Conservation (phyloP, 2,329 filamentous ascomycete species). For the Trichoderma hamatum region DNA sequence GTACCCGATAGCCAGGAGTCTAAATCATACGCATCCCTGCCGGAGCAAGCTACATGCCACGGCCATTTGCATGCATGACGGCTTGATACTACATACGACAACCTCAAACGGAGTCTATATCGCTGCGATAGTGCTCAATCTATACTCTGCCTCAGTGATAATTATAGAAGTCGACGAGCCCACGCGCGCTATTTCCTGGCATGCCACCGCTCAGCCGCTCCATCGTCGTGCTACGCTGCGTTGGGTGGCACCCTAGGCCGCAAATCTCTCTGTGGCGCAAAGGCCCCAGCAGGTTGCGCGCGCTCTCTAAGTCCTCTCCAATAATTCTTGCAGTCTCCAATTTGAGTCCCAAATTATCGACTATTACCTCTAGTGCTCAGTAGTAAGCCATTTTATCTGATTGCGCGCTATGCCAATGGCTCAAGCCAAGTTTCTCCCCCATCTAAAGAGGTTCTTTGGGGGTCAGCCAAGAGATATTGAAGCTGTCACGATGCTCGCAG, state of each 20-base stretch:
- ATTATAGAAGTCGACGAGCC: background rate
- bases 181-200: no score
- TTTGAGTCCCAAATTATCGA: background rate
- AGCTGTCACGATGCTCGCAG: background rate
- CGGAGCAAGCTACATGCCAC: background rate
- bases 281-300: background rate
- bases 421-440: background rate
- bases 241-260: background rate
- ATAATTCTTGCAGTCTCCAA: background rate
- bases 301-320: background rate
- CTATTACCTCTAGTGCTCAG: background rate
- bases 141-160: background rate
- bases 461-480: background rate
- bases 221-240: background rate
- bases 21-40: background rate
- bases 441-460: background rate
- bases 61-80: background rate
- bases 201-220: background rate
- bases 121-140: background rate
- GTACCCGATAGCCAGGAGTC: background rate
- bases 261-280: conserved; percentile 10
- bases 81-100: background rate
- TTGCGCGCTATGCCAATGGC: background rate
- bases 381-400: background rate
- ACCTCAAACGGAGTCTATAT: background rate